These are phyloP conservation scores for Saccharomyces hybrid DNA, from an alignment of 1,139 yeast genomes.

Conservation along the genomic window DNA sequence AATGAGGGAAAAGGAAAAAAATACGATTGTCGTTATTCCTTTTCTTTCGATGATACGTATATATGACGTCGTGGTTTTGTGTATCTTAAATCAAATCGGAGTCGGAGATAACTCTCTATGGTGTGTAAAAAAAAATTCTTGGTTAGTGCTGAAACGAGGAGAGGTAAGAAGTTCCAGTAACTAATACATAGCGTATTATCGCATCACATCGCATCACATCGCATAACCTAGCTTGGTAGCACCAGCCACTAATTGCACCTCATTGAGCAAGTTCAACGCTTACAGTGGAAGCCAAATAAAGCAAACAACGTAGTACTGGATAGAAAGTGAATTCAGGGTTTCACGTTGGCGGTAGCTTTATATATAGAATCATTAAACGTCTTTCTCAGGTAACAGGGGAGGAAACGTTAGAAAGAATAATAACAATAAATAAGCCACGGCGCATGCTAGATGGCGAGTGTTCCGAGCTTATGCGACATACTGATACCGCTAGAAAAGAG, in stretches of 20 bases:
- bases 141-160: background rate
- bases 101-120: background rate
- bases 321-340: background rate
- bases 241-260: background rate
- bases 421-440: background rate
- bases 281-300: background rate
- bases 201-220: background rate
- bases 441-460: slow-evolving; percentile 2
- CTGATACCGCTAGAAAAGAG: slow-evolving; percentile 4
- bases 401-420: background rate
- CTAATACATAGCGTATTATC: background rate
- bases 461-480: slow-evolving; percentile 17
- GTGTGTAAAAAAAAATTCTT: background rate
- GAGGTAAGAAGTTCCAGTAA: background rate
- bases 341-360: background rate
- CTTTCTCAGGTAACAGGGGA: background rate
- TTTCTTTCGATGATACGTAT: background rate
- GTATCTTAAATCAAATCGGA: background rate
- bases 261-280: background rate
- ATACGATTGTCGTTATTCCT: background rate
- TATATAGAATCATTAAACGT: background rate
- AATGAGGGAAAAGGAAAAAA: background rate
- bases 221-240: background rate
- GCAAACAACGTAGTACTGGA: background rate
- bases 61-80: background rate